Base-by-base conservation (phyloP, 306 rosid genomes). In the Vigna mungo region DNA sequence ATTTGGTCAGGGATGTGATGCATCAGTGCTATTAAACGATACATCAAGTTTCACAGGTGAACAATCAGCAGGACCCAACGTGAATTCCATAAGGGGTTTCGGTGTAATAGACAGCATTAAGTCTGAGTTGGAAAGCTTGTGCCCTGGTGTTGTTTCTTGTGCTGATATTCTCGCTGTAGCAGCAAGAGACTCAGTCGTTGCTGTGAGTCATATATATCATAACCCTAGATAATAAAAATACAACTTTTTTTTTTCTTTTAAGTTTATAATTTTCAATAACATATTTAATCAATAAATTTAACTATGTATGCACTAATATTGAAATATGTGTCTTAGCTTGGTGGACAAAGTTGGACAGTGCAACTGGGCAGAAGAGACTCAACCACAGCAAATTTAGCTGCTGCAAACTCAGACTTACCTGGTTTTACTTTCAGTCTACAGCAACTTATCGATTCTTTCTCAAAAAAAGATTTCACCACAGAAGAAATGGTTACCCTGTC, bases 311-410 rank as follows among this genome's bases (percentile, higher is more conserved):
- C 13, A 47, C 30, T 58, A 9, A 21, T 58, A 23, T 27, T 30
- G 34, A 51, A 30, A 30, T 7, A n/a, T 36, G 7, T 32, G 1
- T 73, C 0, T 61, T 34, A 91, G 97, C 75, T 89, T 15, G 81
- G 88, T 10, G 97, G 94, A 62, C 73, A 75, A 3, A 76, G 81
- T 47, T 91, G 93, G 89, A 70, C 72, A 0, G 92, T 88, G 14
- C 61, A 1, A 27, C 64, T 91, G 70, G 97, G 92, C 0, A 86
- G 92, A 89, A 85, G 92, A 75, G 97, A 89, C 62, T 84, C 94
- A 49, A 88, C 83, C 39, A 80, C 88, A 0, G 87, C 97, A 64
- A 89, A 86, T 78, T 64, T 80, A 7, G 68, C 68, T 54, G 67
- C 27, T 10, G 90, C 94, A 2, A 86, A 84, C 49, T 56, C 86